These are phyloP conservation scores for Metroxylon sagu DNA, from an alignment of 176 grass and related monocot species.

Conservation along the genomic window DNA sequence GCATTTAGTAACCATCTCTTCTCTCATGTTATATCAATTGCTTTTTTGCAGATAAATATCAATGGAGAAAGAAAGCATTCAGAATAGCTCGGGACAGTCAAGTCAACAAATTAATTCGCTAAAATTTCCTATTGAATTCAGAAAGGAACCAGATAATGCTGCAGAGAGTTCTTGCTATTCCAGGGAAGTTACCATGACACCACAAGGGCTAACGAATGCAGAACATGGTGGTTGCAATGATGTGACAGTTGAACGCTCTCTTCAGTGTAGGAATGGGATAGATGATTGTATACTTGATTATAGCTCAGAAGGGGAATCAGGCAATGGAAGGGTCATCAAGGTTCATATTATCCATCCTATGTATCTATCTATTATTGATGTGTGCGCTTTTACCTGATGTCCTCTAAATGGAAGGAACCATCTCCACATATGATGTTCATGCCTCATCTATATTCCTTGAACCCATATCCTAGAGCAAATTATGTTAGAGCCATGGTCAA, in stretches of 20 bases:
- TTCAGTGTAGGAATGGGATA: conserved; percentile 15
- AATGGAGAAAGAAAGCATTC: conserved; percentile 1
- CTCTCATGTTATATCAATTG: background rate
- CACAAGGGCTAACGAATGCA: background rate
- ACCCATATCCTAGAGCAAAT: no score
- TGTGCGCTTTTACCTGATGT: no score
- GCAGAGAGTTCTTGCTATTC: background rate
- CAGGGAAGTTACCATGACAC: background rate
- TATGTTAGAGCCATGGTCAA: no score
- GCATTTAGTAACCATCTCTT: no score
- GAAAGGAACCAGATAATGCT: background rate
- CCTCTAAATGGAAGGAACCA: no score
- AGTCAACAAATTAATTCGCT: background rate
- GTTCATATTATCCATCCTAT: conserved; percentile 8
- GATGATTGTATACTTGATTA: conserved; percentile 29
- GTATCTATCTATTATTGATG: no score
- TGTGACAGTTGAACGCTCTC: conserved; percentile 21
- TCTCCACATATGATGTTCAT: no score
- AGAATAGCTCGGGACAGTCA: background rate
- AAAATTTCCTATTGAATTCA: conserved; percentile 1
- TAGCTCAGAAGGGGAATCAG: conserved; percentile 42
- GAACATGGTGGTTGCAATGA: conserved; percentile 2
- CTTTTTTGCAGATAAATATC: background rate
- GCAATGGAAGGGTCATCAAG: conserved; percentile 11
- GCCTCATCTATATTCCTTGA: no score